Evolutionary conservation across 331 rosid species (phyloP).

Genomic region (Malus hybrid): DNA sequence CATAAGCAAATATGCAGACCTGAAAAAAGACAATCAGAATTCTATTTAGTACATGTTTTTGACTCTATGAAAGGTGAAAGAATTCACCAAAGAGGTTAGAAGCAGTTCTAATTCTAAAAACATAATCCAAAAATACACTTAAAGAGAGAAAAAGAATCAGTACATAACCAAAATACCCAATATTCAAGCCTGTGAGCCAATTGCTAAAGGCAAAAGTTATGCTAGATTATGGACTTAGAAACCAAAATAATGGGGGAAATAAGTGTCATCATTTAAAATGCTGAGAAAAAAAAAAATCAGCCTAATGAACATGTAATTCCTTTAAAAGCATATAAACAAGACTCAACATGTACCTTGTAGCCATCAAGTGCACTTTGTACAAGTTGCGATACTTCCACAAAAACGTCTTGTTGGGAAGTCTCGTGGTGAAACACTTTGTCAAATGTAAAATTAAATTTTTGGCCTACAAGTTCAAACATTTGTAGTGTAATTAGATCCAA

Average conservation of each 20-base stretch:
- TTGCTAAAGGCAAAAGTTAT: too few species aligned
- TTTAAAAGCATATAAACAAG: not conserved
- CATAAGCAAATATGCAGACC: conserved; percentile 98
- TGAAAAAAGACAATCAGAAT: conserved; percentile 22
- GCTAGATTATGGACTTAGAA: too few species aligned
- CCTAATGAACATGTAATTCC: not conserved
- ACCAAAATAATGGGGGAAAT: too few species aligned
- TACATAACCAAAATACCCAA: not conserved
- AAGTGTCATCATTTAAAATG: not conserved
- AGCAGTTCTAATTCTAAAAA: not conserved
- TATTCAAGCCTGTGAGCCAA: too few species aligned
- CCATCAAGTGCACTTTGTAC: conserved; percentile 97
- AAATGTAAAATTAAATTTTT: conserved; percentile 73
- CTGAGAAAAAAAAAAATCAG: not conserved
- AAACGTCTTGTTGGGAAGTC: conserved; percentile 81
- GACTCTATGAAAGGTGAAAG: not conserved
- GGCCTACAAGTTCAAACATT: conserved; percentile 43
- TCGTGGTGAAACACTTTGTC: conserved; percentile 82
- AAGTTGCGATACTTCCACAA: conserved; percentile 78
- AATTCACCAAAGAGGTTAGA: not conserved
- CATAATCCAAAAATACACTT: not conserved
- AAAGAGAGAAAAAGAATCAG: not conserved
- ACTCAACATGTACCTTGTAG: conserved; percentile 50
- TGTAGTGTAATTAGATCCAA: not conserved
- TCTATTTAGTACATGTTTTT: not conserved